Conservation (phyloP, 345 rosid species). For the Boechera divaricarpa region DNA sequence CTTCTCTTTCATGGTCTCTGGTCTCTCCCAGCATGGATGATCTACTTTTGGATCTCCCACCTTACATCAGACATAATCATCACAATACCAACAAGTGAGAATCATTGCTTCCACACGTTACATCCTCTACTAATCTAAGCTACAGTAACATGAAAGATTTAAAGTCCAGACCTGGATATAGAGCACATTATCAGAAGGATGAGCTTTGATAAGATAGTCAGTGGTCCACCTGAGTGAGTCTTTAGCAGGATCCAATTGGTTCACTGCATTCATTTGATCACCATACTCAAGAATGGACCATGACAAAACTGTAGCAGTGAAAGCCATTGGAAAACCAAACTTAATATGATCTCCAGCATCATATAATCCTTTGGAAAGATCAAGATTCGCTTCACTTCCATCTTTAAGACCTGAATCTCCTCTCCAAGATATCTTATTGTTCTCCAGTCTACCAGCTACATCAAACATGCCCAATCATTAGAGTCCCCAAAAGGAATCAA, state of each 20-base stretch:
- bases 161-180: constrained; percentile 67
- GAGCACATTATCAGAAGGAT: constrained; percentile 71
- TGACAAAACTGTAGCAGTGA: constrained; percentile 81
- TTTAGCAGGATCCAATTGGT: constrained; percentile 67
- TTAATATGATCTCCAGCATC: constrained; percentile 98
- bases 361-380: constrained; percentile 86
- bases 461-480: not conserved
- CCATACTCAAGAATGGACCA: constrained; percentile 99
- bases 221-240: constrained; percentile 89
- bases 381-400: constrained; percentile 66
- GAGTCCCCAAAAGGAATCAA: not conserved
- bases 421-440: constrained; percentile 83
- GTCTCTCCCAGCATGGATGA: constrained; percentile 94
- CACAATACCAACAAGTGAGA: not conserved
- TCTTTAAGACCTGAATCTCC: constrained; percentile 86
- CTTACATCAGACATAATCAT: constrained; percentile 50
- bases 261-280: constrained; percentile 77
- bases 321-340: constrained; percentile 96
- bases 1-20: constrained; percentile 78
- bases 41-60: constrained; percentile 85
- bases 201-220: constrained; percentile 84
- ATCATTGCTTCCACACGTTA: not conserved
- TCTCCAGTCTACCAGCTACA: constrained; percentile 78
- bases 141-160: not conserved
- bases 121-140: not conserved